Evolutionary conservation across 1,284 basidiomycete genomes (phyloP).

Genomic region (Sphagnurus paluster): DNA sequence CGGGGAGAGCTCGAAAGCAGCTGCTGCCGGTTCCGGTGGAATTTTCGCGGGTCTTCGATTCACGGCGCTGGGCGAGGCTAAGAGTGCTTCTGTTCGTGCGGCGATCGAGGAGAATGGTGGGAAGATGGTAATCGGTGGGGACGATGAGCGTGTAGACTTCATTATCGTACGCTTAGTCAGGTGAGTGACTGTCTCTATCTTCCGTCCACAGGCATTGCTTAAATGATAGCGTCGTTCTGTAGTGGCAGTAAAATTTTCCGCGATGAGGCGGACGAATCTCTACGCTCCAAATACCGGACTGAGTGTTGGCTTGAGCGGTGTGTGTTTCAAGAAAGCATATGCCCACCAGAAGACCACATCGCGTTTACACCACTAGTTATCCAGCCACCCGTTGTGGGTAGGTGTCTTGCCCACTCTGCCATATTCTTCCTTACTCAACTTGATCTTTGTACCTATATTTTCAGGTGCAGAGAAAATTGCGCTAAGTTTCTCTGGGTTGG

Average conservation of each 20-base stretch:
- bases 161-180: slow-evolving; percentile 71
- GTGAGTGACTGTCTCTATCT: slow-evolving; percentile 34
- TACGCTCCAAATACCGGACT: slow-evolving; percentile 62
- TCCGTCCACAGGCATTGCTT: slow-evolving; percentile 1
- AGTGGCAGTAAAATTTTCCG: slow-evolving; percentile 66
- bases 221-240: neutral
- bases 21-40: slow-evolving; percentile 21
- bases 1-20: slow-evolving; percentile 26
- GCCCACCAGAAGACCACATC: slow-evolving; percentile 57
- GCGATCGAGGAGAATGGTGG: slow-evolving; percentile 65
- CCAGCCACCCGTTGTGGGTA: slow-evolving; percentile 54
- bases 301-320: slow-evolving; percentile 84
- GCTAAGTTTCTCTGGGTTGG: slow-evolving; percentile 71
- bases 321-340: slow-evolving; percentile 65
- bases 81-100: slow-evolving; percentile 47
- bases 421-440: no score
- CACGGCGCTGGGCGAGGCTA: slow-evolving; percentile 64
- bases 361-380: slow-evolving; percentile 61
- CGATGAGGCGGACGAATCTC: slow-evolving; percentile 45
- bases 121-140: slow-evolving; percentile 40
- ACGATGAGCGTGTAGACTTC: slow-evolving; percentile 56
- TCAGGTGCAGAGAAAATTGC: slow-evolving; percentile 52
- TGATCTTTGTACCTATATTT: slow-evolving; percentile 5
- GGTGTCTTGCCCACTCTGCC: no score
- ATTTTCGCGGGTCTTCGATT: slow-evolving; percentile 57